Percentiles rank a stretch among this genome's conserved stretches.
These are phyloP conservation scores for Wickerhamiella vanderwaltii DNA, from an alignment of 805 yeast genomes.

Conservation along the genomic window DNA sequence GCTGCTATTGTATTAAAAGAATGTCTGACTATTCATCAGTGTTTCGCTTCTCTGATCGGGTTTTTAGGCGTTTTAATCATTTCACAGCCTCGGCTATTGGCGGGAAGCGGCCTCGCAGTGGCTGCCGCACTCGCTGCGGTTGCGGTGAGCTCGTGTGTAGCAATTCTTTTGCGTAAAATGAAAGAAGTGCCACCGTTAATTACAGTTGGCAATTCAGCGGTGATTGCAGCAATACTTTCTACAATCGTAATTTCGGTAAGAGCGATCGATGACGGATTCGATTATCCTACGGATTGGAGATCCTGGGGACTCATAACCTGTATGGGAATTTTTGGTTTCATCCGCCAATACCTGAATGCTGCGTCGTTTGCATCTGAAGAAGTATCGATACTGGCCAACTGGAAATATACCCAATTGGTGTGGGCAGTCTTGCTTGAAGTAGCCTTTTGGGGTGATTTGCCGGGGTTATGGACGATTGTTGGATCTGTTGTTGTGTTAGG, in stretches of 20 bases:
- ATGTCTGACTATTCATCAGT: constrained; percentile 52
- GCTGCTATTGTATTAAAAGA: constrained; percentile 62
- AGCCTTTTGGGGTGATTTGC: constrained; percentile 58
- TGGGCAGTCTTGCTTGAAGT: constrained; percentile 71
- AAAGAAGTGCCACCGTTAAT: constrained; percentile 66
- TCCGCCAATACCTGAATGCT: constrained; percentile 68
- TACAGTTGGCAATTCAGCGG: constrained; percentile 65
- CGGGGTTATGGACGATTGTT: constrained; percentile 50
- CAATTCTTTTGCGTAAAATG: constrained; percentile 2
- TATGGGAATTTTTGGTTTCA: constrained; percentile 68
- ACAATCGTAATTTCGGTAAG: constrained; percentile 16
- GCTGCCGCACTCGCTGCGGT: constrained; percentile 52
- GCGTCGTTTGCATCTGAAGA: constrained; percentile 72
- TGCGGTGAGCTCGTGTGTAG: neutral
- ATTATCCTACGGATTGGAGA: neutral
- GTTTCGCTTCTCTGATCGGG: constrained; percentile 53
- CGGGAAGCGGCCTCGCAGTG: constrained; percentile 34
- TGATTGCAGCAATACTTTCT: constrained; percentile 45
- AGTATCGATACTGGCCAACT: constrained; percentile 64
- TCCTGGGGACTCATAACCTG: constrained; percentile 46
- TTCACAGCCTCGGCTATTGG: constrained; percentile 67
- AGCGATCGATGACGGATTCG: constrained; percentile 31
- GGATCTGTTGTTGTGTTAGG: constrained; percentile 56
- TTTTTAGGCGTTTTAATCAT: constrained; percentile 65
- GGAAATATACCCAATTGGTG: constrained; percentile 64